phyloP scores from a whole-genome alignment of 345 rosid species.

The Lumnitzera littorea region DNA sequence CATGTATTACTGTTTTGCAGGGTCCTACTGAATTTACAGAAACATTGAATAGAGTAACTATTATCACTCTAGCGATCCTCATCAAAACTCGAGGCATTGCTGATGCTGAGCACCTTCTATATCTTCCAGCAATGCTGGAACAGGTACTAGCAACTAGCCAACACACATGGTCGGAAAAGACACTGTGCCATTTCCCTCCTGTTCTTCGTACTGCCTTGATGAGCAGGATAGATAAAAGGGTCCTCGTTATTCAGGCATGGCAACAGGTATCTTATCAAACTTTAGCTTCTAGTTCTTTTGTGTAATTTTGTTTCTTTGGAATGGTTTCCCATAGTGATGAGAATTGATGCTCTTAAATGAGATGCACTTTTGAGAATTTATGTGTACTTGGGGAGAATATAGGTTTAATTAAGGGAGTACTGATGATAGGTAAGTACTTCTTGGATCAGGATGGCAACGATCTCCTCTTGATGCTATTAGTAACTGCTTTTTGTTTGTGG shows the following conservation, averaged over 20 bases:
- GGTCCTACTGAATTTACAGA: conserved; percentile 98
- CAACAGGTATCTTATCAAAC: conserved; percentile 44
- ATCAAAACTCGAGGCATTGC: conserved; percentile 97
- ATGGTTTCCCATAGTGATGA: too few species aligned
- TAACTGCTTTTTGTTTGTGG: too few species aligned
- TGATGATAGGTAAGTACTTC: too few species aligned
- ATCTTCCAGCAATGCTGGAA: conserved; percentile 84
- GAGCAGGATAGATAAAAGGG: conserved; percentile 64
- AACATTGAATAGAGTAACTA: conserved; percentile 79
- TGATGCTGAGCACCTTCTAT: conserved; percentile 89
- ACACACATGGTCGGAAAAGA: conserved; percentile 95
- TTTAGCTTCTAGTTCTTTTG: neutral
- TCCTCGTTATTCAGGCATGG: conserved; percentile 73
- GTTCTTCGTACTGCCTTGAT: conserved; percentile 68
- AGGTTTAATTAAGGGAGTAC: too few species aligned
- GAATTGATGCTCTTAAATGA: too few species aligned
- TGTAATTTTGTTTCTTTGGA: neutral
- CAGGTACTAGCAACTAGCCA: conserved; percentile 85
- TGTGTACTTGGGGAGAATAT: too few species aligned
- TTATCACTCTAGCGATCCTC: conserved; percentile 86
- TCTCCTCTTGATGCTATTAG: too few species aligned
- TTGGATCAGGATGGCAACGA: too few species aligned
- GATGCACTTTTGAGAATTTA: too few species aligned
- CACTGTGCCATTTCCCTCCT: conserved; percentile 71
- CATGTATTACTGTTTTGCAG: conserved; percentile 34